A percentile compares a stretch with the other conserved stretches of the same genome.
These are phyloP conservation scores for Ramaria rubella DNA, from an alignment of 768 basidiomycete genomes.

Conservation along the genomic window DNA sequence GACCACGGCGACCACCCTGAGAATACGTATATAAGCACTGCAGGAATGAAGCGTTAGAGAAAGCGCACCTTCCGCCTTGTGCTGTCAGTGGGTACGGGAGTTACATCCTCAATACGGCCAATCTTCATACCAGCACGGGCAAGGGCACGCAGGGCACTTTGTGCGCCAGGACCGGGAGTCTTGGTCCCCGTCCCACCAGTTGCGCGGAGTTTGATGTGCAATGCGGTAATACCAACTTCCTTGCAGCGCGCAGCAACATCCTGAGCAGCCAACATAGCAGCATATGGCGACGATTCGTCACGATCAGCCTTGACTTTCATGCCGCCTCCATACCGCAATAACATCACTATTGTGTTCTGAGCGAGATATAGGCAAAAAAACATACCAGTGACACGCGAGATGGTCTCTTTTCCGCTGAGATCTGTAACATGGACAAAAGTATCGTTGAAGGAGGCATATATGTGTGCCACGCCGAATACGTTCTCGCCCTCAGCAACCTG, in stretches of 20 bases:
- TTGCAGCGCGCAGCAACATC: conserved; percentile 95
- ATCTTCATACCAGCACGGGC: conserved; percentile 98
- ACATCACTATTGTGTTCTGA: neutral
- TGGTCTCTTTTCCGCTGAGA: conserved; percentile 98
- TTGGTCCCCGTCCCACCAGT: conserved; percentile 98
- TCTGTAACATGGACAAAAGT: conserved; percentile 99
- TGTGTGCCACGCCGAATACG: conserved; percentile 97
- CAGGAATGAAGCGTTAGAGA: neutral
- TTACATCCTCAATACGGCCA: conserved; percentile 97
- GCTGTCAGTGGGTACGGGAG: conserved; percentile 93
- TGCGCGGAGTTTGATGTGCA: conserved; percentile 98
- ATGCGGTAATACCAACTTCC: conserved; percentile 96
- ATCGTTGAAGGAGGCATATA: conserved; percentile 99
- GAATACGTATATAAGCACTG: conserved; percentile 8
- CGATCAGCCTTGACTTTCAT: conserved; percentile 99
- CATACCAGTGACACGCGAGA: conserved; percentile 94
- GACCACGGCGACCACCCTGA: conserved; percentile 98
- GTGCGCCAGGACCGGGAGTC: conserved; percentile 97
- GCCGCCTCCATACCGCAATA: conserved; percentile 66
- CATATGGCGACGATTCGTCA: conserved; percentile 97
- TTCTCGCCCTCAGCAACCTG: conserved; percentile 94
- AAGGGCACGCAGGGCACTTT: conserved; percentile 95
- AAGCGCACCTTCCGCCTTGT: conserved; percentile 86
- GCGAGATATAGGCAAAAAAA: conserved; percentile 6
- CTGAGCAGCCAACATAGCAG: conserved; percentile 97